Base-by-base conservation (phyloP, 768 basidiomycete genomes). In the Pulveroboletus sp. region DNA sequence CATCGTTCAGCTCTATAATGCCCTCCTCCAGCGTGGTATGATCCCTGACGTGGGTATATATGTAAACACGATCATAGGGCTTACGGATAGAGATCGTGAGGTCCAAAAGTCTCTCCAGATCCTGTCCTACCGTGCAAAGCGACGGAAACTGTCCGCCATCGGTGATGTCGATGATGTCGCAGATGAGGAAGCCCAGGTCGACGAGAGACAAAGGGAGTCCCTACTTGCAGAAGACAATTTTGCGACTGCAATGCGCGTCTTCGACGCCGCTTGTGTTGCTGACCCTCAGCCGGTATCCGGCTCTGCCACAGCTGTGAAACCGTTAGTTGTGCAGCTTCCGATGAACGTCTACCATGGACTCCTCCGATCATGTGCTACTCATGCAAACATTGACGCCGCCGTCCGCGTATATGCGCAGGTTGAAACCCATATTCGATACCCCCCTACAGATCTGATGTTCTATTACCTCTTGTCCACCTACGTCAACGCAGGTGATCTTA, bases 141-240 rank as follows among this genome's bases (percentile, higher is more conserved):
- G 73, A 12, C 66, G 67, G 0, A 54, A 60, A 6, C 18, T 61
- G 39, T 32, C 38, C 9, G 11, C 47, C 27, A 3, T 42, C 12
- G 39, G 32, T 0, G 43, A 60, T 39, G 36, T 44, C 9, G 55
- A 57, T 10, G 45, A 46, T 8, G 38, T 14, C 4, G 44, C 36
- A 5, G 33, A 10, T 18, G 59, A 67, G 14, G 58, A 63, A 18
- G 44, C 57, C 3, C 48, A 55, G 14, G 47, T 39, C 7, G 57
- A 65, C 39, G 50, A 73, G 36, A 61, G 61, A 21, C 74, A 74
- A 8, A 72, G 79, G 36, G 67, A 65, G 0, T 52, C 66, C 2
- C 75, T 90, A 21, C 69, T 70, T 18, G 57, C 72, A 27, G 92
- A 94, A 63, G 78, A 81, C 58, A 90, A 87, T 54, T 83, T 92